phyloP scores from a whole-genome alignment of 2,329 filamentous ascomycete species.

The Sporothrix inflata region DNA sequence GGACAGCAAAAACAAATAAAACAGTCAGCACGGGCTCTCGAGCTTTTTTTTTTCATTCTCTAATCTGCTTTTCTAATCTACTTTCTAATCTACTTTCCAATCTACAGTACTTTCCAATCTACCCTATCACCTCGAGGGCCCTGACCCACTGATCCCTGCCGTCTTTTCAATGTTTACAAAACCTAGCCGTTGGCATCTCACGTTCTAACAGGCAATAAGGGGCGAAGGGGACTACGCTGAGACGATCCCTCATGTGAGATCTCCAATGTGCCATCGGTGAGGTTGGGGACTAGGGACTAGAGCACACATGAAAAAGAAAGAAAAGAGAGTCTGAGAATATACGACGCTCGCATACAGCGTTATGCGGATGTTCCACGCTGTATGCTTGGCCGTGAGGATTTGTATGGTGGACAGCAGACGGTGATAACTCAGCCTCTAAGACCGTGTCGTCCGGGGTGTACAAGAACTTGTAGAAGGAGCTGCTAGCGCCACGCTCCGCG shows the following conservation, averaged over 20 bases:
- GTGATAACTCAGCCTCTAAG: conserved; percentile 12
- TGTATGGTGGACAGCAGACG: not conserved
- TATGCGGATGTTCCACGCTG: not conserved
- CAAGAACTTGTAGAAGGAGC: not conserved
- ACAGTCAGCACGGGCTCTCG: not conserved
- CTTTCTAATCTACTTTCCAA: no score
- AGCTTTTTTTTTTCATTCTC: not conserved
- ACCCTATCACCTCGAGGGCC: not conserved
- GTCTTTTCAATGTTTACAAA: not conserved
- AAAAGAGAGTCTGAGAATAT: not conserved
- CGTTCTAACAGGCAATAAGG: not conserved
- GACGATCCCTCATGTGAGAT: not conserved
- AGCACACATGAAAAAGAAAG: not conserved
- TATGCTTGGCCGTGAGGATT: not conserved
- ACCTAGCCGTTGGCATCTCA: not conserved
- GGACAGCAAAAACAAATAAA: not conserved
- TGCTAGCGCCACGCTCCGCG: not conserved
- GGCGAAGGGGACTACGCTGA: not conserved
- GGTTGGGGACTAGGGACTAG: not conserved
- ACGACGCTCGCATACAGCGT: not conserved
- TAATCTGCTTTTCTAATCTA: not conserved
- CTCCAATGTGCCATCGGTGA: not conserved
- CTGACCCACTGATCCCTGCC: not conserved
- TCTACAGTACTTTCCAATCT: no score
- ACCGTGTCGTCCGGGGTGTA: not conserved